Evolutionary conservation across 2,329 filamentous ascomycete genomes (phyloP), one percentile per base, ranked within the genome.

Genomic region (Trichoderma asperellum): DNA sequence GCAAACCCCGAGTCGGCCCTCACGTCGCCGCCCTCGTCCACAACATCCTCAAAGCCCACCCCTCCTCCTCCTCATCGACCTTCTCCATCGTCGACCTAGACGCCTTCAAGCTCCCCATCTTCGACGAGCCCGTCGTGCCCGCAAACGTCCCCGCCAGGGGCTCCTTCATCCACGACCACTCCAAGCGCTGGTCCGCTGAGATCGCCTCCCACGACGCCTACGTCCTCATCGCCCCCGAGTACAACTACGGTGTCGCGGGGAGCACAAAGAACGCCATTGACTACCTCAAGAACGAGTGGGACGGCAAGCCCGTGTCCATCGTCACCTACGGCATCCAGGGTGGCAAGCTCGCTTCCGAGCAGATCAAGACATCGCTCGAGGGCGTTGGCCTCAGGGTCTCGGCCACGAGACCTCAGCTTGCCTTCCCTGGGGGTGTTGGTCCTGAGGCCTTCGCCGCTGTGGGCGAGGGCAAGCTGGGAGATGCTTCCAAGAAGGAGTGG

Each of bases 191-290:
- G 83, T 80, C 76, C 68, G 74, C 72, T 27, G 80, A 80, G 72
- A 83, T 85, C 68, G 70, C 74, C 18, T 74, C 75, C 53, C 78
- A 83, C 76, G 80, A 82, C 70, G 83, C 74, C 34, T 85, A 83
- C 75, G 75, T 86, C 52, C 75, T 85, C 59, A 79, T 85, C 59
- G 77, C 80, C 18, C 80, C 82, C 1, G 81, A 85, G 76, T 88
- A 88, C 76, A 88, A 89, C 78, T 85, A 79, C 75, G 82, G 84
- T 35, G 78, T 87, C n/a, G 79, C 86, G 0, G 86, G 83, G 0
- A 81, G 79, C 37, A 76, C 85, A 58, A 89, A 89, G 79, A 89
- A 88, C 75, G 86, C 86, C 24, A 83, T 89, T 71, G 87, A 89
- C 75, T 88, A 87, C 75, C 81, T 89, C 10, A 83, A 81, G 71